Evolutionary conservation across 108 stramenopile species (phyloP), one percentile per base, ranked within the genome.

Genomic region (Bacterosira constricta): DNA sequence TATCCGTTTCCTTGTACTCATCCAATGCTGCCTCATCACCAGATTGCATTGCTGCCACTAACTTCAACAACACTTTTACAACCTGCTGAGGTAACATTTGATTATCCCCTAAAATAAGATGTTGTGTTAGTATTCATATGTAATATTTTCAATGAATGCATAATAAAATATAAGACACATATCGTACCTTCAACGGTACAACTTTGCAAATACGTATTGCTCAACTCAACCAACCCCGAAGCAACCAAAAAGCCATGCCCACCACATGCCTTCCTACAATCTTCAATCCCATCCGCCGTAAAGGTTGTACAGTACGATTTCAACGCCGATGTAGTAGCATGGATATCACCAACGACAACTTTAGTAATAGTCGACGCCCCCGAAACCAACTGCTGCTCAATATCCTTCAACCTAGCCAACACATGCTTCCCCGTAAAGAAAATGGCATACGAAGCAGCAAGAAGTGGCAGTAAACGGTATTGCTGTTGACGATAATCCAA

Each of bases 401-500:
- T 86, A 12, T 66, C 69, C 51, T 87, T 87, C 13, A 97, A 77
- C 23, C 82, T 75, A n/a, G 63, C 49, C 52, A 82, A 54, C 3
- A 96, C 69, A 51, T 73, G 78, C 42, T 86, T 69, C 37, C 96
- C 97, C 17, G 96, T 83, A 69, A 97, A 93, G 71, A 94, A 96
- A 56, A 95, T 94, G 52, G 90, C 90, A 69, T 95, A 98, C 34
- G 95, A 89, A 12, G 87, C 81, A 4, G 96, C 96, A 36, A 98
- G 59, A 13, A 94, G 74, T 21, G 96, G 96, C 57, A 98, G 82
- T 26, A 98, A 86, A 35, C 96, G 90, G 78, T 97, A 95, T 77
- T 96, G 96, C 77, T 98, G 97, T 69, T 96, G 90, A 18, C 88
- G 90, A 77, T 98, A 97, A 67, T 98, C 97, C 65, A 98, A 59